phyloP scores from a whole-genome alignment of 2,329 filamentous ascomycete genomes.

The Colletotrichum liaoningense region DNA sequence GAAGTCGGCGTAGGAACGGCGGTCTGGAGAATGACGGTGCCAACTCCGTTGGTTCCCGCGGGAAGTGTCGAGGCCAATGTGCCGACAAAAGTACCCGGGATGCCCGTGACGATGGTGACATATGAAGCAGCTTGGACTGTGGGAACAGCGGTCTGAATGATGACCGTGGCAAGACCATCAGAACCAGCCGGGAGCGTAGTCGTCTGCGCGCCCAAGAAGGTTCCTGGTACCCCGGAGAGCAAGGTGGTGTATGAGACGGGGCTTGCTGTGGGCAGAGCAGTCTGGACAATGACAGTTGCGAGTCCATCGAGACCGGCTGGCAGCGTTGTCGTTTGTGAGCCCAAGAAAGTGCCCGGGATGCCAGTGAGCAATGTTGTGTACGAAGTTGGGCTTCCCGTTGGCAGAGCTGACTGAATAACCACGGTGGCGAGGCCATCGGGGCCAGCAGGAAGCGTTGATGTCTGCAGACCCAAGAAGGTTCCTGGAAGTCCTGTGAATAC shows the following conservation, averaged over 20 bases:
- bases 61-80: slow-evolving; percentile 1
- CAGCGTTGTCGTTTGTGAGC: not conserved
- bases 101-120: slow-evolving; percentile 2
- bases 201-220: not conserved
- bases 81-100: not conserved
- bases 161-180: not conserved
- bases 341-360: not conserved
- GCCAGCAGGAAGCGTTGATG: not conserved
- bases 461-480: not conserved
- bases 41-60: not conserved
- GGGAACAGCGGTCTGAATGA: slow-evolving; percentile 11
- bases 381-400: not conserved
- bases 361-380: not conserved
- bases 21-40: slow-evolving; percentile 11
- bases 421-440: slow-evolving; percentile 4
- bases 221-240: not conserved
- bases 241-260: slow-evolving; percentile 2
- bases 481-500: not conserved
- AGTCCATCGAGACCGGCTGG: not conserved
- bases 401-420: slow-evolving; percentile 5
- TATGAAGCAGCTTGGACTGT: not conserved
- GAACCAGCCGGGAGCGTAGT: not conserved
- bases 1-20: slow-evolving; percentile 3
- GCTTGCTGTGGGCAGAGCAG: not conserved
- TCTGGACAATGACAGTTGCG: slow-evolving; percentile 1